phyloP scores from a whole-genome alignment of 2,329 filamentous ascomycete genomes.

The Sporothrix brunneoviolacea region DNA sequence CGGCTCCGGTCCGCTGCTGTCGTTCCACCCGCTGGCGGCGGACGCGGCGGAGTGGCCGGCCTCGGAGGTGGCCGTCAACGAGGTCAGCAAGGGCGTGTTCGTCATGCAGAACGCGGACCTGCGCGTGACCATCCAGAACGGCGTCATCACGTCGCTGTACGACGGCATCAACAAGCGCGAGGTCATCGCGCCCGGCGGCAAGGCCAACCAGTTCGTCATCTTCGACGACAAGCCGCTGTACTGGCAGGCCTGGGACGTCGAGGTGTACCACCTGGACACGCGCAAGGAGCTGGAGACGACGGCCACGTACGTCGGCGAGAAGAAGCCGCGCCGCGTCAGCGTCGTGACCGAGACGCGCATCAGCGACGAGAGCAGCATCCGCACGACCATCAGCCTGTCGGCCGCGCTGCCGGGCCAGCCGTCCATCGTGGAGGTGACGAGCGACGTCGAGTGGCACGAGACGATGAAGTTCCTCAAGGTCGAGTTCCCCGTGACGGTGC shows the following conservation, averaged over 20 bases:
- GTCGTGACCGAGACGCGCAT: constrained; percentile 81
- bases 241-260: constrained; percentile 98
- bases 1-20: constrained; percentile 47
- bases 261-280: constrained; percentile 89
- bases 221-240: constrained; percentile 97
- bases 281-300: constrained; percentile 66
- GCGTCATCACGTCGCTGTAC: constrained; percentile 76
- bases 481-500: constrained; percentile 89
- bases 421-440: constrained; percentile 69
- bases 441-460: constrained; percentile 94
- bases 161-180: constrained; percentile 70
- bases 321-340: constrained; percentile 68
- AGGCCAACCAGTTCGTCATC: constrained; percentile 86
- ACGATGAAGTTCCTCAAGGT: constrained; percentile 98
- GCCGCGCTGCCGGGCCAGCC: constrained; percentile 59
- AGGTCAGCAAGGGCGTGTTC: constrained; percentile 57
- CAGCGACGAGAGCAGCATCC: constrained; percentile 78
- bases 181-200: constrained; percentile 63
- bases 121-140: constrained; percentile 63
- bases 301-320: constrained; percentile 64
- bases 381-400: constrained; percentile 74
- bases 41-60: constrained; percentile 25
- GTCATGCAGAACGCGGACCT: constrained; percentile 74
- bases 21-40: constrained; percentile 44
- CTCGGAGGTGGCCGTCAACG: constrained; percentile 45